Conservation (phyloP, 1,139 yeast species). For the Lodderomyces margitis region DNA sequence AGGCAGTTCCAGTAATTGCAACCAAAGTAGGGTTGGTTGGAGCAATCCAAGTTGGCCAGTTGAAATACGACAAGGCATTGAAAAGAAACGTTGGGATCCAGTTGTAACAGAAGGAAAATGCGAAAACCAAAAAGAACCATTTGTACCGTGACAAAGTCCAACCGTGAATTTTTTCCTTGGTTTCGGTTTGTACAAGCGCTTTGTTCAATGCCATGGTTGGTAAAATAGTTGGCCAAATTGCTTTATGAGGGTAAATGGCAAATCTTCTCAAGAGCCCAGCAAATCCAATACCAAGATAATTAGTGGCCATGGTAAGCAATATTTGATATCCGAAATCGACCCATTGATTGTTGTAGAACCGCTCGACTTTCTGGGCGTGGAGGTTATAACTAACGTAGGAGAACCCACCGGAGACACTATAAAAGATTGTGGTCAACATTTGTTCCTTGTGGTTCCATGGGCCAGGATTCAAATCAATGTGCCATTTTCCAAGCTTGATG, state of each 20-base stretch:
- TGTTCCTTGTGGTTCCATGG: slow-evolving; percentile 68
- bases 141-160: slow-evolving; percentile 49
- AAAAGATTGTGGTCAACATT: slow-evolving; percentile 42
- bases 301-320: slow-evolving; percentile 48
- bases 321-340: slow-evolving; percentile 51
- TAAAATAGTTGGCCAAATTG: slow-evolving; percentile 54
- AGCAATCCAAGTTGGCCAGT: slow-evolving; percentile 65
- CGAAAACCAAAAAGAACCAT: slow-evolving; percentile 42
- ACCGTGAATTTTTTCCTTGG: slow-evolving; percentile 44
- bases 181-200: slow-evolving; percentile 46
- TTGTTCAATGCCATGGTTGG: slow-evolving; percentile 54
- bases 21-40: slow-evolving; percentile 56
- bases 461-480: slow-evolving; percentile 51
- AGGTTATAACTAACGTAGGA: slow-evolving; percentile 23
- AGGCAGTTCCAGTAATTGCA: slow-evolving; percentile 48
- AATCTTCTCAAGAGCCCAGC: slow-evolving; percentile 57
- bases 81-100: slow-evolving; percentile 60
- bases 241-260: slow-evolving; percentile 51
- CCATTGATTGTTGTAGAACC: slow-evolving; percentile 42
- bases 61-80: slow-evolving; percentile 49
- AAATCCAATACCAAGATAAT: slow-evolving; percentile 58
- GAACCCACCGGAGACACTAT: slow-evolving; percentile 29
- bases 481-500: slow-evolving; percentile 33
- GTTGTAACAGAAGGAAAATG: slow-evolving; percentile 44
- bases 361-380: slow-evolving; percentile 15